Evolutionary conservation across 768 basidiomycete genomes (phyloP).

Genomic region (Porpolomopsis calyptriformis): DNA sequence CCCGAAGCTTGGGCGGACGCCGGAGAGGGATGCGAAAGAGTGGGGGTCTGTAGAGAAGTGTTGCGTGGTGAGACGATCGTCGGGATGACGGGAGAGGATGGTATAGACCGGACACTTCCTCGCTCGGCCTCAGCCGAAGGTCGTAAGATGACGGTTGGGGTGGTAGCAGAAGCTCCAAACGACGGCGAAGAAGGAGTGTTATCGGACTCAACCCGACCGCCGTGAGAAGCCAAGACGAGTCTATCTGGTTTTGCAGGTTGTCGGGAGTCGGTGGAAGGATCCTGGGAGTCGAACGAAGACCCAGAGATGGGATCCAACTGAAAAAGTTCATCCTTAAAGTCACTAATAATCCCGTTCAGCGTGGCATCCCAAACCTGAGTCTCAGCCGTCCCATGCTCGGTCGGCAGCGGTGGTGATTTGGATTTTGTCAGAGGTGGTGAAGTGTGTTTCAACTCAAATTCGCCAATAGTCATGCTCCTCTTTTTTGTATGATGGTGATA

Average conservation of each 20-base stretch:
- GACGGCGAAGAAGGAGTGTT: not conserved
- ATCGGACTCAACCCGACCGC: not conserved
- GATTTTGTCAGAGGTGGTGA: slow-evolving; percentile 28
- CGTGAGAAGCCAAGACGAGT: slow-evolving; percentile 11
- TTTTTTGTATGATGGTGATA: slow-evolving; percentile 36
- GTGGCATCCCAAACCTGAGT: slow-evolving; percentile 26
- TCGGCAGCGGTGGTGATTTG: slow-evolving; percentile 27
- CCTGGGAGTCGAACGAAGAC: slow-evolving; percentile 48
- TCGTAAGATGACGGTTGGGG: slow-evolving; percentile 23
- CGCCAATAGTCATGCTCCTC: slow-evolving; percentile 65
- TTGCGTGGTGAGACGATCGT: slow-evolving; percentile 38
- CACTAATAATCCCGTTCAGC: slow-evolving; percentile 53
- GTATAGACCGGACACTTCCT: slow-evolving; percentile 14
- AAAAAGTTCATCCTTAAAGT: slow-evolving; percentile 64
- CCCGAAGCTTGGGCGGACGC: slow-evolving; percentile 24
- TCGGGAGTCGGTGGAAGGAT: slow-evolving; percentile 51
- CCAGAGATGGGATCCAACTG: slow-evolving; percentile 49
- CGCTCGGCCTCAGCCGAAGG: slow-evolving; percentile 19
- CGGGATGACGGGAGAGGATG: slow-evolving; percentile 9
- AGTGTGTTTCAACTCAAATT: slow-evolving; percentile 44
- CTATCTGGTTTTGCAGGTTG: slow-evolving; percentile 28
- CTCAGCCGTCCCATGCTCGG: slow-evolving; percentile 11
- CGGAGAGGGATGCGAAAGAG: slow-evolving; percentile 21
- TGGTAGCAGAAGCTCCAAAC: slow-evolving; percentile 6
- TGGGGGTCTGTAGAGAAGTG: slow-evolving; percentile 36